Conservation (phyloP, 441 rosid genomes). For the Erysimum pusillum region DNA sequence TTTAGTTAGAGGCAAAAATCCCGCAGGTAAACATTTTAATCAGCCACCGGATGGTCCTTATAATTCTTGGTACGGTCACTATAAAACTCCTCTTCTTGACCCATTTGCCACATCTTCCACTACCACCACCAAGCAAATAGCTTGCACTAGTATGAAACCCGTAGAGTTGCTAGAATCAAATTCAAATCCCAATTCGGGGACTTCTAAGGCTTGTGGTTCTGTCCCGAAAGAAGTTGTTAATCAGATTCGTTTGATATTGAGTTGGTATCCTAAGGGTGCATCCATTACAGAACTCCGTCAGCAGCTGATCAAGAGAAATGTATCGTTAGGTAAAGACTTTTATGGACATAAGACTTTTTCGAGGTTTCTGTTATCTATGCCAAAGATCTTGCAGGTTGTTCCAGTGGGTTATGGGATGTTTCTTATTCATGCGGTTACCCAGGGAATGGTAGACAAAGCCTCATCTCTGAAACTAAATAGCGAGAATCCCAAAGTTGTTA, state of each 20-base stretch:
- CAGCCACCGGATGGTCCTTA: conserved; percentile 94
- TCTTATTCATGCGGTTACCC: conserved; percentile 44
- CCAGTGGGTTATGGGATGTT: conserved; percentile 52
- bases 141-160: conserved; percentile 30
- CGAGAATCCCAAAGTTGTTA: conserved; percentile 25
- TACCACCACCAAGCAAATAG: conserved; percentile 38
- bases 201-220: conserved; percentile 37
- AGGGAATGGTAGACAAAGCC: conserved; percentile 47
- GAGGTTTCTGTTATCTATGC: conserved; percentile 74
- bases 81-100: conserved; percentile 70
- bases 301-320: conserved; percentile 57
- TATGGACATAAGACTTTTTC: conserved; percentile 72
- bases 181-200: conserved; percentile 38
- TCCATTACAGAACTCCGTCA: conserved; percentile 56
- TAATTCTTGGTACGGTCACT: conserved; percentile 92
- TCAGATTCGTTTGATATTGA: conserved; percentile 62
- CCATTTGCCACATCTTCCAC: conserved; percentile 53
- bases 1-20: conserved; percentile 59
- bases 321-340: conserved; percentile 58
- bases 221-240: conserved; percentile 61
- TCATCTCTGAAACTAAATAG: conserved; percentile 19
- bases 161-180: conserved; percentile 49
- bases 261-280: conserved; percentile 64
- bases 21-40: conserved; percentile 68
- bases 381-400: conserved; percentile 61